Conservation (phyloP, 2,329 filamentous ascomycete genomes). For the Cercospora sp. region DNA sequence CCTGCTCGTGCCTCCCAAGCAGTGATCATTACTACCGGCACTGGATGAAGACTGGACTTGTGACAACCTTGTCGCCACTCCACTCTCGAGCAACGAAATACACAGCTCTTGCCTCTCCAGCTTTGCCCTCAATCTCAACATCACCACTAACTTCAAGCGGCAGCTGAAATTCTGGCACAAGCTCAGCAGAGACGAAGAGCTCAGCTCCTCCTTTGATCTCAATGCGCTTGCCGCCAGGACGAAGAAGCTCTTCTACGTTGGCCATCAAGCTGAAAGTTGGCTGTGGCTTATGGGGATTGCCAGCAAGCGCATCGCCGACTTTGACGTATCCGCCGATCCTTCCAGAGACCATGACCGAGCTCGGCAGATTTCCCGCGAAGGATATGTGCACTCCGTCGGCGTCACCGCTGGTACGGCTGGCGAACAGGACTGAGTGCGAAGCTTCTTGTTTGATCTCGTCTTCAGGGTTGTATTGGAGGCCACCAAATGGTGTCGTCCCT, state of each 20-base stretch:
- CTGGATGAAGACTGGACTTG: neutral
- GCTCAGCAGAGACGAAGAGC: constrained; percentile 1
- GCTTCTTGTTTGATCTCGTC: neutral
- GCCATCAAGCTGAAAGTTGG: constrained; percentile 1
- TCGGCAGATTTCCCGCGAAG: neutral
- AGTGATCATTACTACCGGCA: neutral
- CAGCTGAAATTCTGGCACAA: neutral
- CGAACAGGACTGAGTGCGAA: neutral
- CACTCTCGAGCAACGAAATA: neutral
- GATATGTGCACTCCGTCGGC: constrained; percentile 8
- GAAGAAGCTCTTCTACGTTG: neutral
- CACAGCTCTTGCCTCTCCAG: neutral
- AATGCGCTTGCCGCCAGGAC: neutral
- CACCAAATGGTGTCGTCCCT: neutral
- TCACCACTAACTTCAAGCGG: neutral
- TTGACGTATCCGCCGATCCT: constrained; percentile 8
- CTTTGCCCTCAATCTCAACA: neutral
- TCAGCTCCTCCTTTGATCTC: neutral
- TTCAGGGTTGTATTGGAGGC: constrained; percentile 5
- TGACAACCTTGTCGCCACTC: neutral
- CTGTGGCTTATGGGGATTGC: neutral
- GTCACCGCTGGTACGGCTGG: constrained; percentile 13
- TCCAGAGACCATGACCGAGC: neutral
- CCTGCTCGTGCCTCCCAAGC: too few relatives aligned
- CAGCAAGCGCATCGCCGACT: neutral